Evolutionary conservation across 768 basidiomycete genomes (phyloP).

Genomic region (Lyophyllum atratum): DNA sequence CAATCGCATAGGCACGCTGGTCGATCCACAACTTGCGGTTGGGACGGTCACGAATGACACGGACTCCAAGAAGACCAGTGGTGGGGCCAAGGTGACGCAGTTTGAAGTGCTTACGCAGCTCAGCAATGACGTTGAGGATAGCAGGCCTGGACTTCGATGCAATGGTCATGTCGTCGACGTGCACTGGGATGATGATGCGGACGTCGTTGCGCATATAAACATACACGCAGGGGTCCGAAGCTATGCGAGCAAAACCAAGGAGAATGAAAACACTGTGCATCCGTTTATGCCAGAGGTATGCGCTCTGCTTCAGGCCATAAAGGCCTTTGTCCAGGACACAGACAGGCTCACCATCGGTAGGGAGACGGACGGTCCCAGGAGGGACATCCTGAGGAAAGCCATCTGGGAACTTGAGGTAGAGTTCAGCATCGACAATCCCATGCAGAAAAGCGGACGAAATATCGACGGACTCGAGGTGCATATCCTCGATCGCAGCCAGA

Average conservation of each 20-base stretch:
- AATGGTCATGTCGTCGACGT: not conserved
- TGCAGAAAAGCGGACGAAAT: not conserved
- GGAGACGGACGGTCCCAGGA: not conserved
- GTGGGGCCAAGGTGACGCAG: constrained; percentile 2
- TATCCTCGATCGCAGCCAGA: constrained; percentile 24
- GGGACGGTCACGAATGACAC: not conserved
- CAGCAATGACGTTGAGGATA: not conserved
- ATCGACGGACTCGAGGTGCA: constrained; percentile 19
- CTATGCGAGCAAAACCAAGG: not conserved
- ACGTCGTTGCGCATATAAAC: not conserved
- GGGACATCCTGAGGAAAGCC: not conserved
- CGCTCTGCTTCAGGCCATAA: constrained; percentile 3
- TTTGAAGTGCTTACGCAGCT: not conserved
- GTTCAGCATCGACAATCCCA: not conserved
- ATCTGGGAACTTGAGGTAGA: not conserved
- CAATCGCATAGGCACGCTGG: constrained; percentile 1
- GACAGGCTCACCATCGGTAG: not conserved
- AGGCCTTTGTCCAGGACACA: not conserved
- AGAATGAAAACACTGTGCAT: not conserved
- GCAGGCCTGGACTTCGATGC: not conserved
- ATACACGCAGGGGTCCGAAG: not conserved
- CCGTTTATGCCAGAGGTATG: not conserved
- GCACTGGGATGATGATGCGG: constrained; percentile 1
- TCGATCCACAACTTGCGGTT: constrained; percentile 1
- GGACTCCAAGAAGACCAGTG: not conserved